Conservation (phyloP, 2,329 filamentous ascomycete genomes). For the Claviceps sp. region DNA sequence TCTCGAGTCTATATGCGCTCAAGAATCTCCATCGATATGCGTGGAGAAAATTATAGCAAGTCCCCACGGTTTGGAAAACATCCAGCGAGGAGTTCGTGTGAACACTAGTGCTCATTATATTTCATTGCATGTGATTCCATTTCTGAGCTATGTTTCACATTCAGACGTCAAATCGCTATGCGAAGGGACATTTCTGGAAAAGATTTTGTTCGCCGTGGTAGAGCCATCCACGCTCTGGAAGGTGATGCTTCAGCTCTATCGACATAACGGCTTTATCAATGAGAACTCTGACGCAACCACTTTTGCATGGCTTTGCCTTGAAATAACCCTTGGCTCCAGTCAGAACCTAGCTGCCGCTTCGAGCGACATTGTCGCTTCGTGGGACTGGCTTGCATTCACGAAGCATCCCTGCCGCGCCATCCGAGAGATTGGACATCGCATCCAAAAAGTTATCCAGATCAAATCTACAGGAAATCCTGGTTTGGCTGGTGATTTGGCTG, state of each 20-base stretch:
- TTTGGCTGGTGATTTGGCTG: background rate
- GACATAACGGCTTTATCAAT: background rate
- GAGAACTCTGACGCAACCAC: background rate
- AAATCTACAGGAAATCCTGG: slow-evolving; percentile 9
- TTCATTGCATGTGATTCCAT: background rate
- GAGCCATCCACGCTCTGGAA: background rate
- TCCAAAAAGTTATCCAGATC: slow-evolving; percentile 24
- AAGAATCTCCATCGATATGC: background rate
- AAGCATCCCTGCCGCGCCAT: slow-evolving; percentile 12
- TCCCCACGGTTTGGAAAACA: background rate
- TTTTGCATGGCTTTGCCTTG: slow-evolving; percentile 10
- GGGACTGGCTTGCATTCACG: slow-evolving; percentile 14
- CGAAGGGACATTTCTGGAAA: background rate
- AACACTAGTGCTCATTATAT: background rate
- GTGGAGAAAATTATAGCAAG: background rate
- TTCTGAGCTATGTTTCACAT: background rate
- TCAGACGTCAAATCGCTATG: background rate
- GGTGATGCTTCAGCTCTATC: background rate
- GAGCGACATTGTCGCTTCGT: slow-evolving; percentile 5
- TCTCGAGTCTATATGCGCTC: background rate
- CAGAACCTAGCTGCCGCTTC: background rate
- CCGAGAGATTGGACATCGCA: slow-evolving; percentile 19
- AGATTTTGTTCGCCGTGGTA: background rate
- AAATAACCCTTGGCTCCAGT: slow-evolving; percentile 4
- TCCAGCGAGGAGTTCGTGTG: background rate